Percentiles rank a stretch among this genome's conserved stretches.
Conservation (phyloP, 2,329 filamentous ascomycete species). For the Tolypocladium paradoxum region DNA sequence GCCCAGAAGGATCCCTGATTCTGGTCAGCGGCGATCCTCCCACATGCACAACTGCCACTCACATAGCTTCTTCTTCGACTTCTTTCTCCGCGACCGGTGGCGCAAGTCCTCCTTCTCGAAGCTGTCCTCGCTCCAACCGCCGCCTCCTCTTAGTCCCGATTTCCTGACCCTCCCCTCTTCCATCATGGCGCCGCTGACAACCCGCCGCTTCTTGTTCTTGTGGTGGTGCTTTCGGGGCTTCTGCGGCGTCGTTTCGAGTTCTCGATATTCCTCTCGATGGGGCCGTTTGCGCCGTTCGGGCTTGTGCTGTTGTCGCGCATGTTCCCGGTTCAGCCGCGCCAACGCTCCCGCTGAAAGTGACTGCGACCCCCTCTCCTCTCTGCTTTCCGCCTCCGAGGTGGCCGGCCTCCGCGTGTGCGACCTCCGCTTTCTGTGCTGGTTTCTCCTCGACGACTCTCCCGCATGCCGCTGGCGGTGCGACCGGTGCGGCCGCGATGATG, state of each 20-base stretch:
- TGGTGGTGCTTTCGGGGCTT: conserved; percentile 23
- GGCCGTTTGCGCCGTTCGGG: conserved; percentile 21
- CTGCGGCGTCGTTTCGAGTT: conserved; percentile 7
- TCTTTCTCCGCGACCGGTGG: conserved; percentile 29
- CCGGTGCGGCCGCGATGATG: conserved; percentile 19
- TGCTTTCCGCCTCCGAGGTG: conserved; percentile 23
- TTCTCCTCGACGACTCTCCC: conserved; percentile 17
- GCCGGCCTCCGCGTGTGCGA: conserved; percentile 20
- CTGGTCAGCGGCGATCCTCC: conserved; percentile 7
- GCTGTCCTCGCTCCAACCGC: conserved; percentile 29
- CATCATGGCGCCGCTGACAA: conserved; percentile 60
- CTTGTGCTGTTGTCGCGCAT: conserved; percentile 39
- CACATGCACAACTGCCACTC: conserved; percentile 16
- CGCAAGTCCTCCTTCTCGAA: conserved; percentile 38
- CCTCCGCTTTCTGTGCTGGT: conserved; percentile 25
- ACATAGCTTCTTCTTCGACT: conserved; percentile 52
- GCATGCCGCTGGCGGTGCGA: conserved; percentile 15
- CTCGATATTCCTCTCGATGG: conserved; percentile 1
- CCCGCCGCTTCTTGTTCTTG: conserved; percentile 41
- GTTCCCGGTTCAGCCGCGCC: conserved; percentile 53
- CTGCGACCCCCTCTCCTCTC: conserved; percentile 13
- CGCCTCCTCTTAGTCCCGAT: conserved; percentile 32
- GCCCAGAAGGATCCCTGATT: conserved; percentile 44
- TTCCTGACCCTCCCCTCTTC: conserved; percentile 49
- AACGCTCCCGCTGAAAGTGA: conserved; percentile 44